Base-by-base conservation (phyloP, 805 yeast species). In the Myxozyma neotropica region DNA sequence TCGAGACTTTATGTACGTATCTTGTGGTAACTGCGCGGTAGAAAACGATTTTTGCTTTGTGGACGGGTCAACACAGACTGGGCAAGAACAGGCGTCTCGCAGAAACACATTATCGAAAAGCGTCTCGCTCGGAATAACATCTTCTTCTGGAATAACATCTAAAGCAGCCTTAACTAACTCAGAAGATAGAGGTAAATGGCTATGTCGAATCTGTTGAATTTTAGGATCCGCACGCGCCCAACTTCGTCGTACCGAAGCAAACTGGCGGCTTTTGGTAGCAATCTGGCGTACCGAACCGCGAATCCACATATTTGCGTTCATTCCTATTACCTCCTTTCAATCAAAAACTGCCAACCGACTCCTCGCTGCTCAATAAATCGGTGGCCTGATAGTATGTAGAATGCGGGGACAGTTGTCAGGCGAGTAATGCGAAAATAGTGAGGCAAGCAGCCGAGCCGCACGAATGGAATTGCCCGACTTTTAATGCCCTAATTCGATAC, bases 61-160 rank as follows among this genome's bases (percentile, higher is more conserved):
- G 26, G 72, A 68, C 2, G 76, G 73, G 63, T 88, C 88, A 4
- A 85, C 76, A 0, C 88, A 82, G 10, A 67, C 68, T 0, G 73
- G 63, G 13, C 81, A 73, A 3, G 71, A 68, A 48, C 89, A 84
- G 0, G 89, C 78, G 67, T 88, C 95, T 68, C 93, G 78, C 19
- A 88, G 74, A 65, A 88, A 86, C 21, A 40, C 53, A 17, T 57
- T 57, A 42, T 47, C 53, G 36, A 47, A 53, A 10, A 21, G 29
- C 26, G 50, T 45, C 17, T 44, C 46, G 29, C 24, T n/a, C 3
- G 56, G 55, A 15, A 49, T 38, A 10, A 49, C 3, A n/a, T 49
- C 53, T 24, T 29, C 39, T 26, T 49, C 53, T 36, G n/a, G 23
- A n/a, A 33, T 15, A 17, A 8, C 21, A 2, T 4, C 33, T 2